phyloP scores from a whole-genome alignment of 2,329 filamentous ascomycete genomes.

The Sclerotinia glacialis region DNA sequence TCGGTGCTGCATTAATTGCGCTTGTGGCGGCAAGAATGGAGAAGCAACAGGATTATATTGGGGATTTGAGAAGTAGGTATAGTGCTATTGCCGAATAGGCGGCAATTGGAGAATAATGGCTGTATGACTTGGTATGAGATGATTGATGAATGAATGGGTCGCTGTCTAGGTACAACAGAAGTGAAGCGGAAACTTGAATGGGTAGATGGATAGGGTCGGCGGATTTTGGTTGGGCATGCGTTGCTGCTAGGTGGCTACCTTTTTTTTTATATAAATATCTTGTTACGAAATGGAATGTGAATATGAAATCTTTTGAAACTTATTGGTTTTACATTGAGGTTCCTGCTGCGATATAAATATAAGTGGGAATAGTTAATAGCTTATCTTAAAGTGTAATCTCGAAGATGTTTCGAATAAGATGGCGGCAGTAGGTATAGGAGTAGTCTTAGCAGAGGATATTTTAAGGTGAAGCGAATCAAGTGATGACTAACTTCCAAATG shows the following conservation, averaged over 20 bases:
- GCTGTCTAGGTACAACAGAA: not conserved
- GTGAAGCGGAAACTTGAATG: not conserved
- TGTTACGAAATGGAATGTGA: not conserved
- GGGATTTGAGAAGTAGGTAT: constrained; percentile 12
- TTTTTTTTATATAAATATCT: not conserved
- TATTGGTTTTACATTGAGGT: not conserved
- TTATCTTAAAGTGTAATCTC: too few species aligned
- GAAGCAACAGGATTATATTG: constrained; percentile 29
- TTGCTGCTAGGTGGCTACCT: not conserved
- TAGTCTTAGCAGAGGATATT: too few species aligned
- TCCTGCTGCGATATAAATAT: too few species aligned
- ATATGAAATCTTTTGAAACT: not conserved
- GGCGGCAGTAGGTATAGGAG: too few species aligned
- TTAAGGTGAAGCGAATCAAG: too few species aligned
- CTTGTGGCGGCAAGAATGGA: constrained; percentile 70
- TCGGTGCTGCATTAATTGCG: constrained; percentile 94
- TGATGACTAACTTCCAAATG: not conserved
- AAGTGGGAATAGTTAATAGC: too few species aligned
- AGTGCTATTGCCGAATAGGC: not conserved
- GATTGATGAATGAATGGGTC: constrained; percentile 5
- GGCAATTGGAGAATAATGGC: not conserved
- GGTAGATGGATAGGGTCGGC: not conserved
- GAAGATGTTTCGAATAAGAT: too few species aligned
- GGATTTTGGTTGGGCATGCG: constrained; percentile 1
- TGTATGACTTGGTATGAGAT: constrained; percentile 10